These are phyloP conservation scores for Fraxinus latifolia DNA, from an alignment of 305 asterid genomes.

Conservation along the genomic window DNA sequence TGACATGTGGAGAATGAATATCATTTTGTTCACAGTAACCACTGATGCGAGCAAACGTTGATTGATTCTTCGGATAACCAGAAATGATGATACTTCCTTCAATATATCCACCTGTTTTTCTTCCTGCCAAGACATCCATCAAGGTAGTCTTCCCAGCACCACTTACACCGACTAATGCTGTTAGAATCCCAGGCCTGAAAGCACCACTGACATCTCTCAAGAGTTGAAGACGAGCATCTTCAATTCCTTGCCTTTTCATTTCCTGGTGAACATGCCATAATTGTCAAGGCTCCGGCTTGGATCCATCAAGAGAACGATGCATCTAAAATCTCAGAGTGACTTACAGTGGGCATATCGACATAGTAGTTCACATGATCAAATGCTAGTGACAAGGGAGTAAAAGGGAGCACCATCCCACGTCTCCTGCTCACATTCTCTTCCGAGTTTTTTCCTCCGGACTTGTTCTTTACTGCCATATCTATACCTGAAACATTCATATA, in stretches of 20 bases:
- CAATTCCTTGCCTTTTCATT: conserved; percentile 44
- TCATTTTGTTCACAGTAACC: conserved; percentile 60
- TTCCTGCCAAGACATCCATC: conserved; percentile 53
- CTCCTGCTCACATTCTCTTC: conserved; percentile 6
- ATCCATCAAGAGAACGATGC: not conserved
- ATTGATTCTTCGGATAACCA: conserved; percentile 44
- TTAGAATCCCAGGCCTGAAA: conserved; percentile 48
- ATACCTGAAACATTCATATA: not conserved
- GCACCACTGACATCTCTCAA: conserved; percentile 46
- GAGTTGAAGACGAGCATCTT: conserved; percentile 31
- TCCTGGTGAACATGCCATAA: conserved; percentile 27
- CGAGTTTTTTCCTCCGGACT: not conserved
- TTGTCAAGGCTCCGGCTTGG: not conserved
- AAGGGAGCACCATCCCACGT: conserved; percentile 48
- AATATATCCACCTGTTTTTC: conserved; percentile 51
- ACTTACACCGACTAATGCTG: conserved; percentile 49
- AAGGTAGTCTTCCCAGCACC: conserved; percentile 61
- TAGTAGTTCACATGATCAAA: conserved; percentile 37
- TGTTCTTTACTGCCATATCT: not conserved
- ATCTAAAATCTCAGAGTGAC: conserved; percentile 7
- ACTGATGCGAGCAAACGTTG: conserved; percentile 45
- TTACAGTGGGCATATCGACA: conserved; percentile 47
- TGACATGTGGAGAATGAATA: conserved; percentile 49
- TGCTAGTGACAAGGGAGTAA: conserved; percentile 34
- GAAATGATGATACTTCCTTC: conserved; percentile 46